Base-by-base conservation (phyloP, 805 yeast genomes). In the Ogataea naganishii region DNA sequence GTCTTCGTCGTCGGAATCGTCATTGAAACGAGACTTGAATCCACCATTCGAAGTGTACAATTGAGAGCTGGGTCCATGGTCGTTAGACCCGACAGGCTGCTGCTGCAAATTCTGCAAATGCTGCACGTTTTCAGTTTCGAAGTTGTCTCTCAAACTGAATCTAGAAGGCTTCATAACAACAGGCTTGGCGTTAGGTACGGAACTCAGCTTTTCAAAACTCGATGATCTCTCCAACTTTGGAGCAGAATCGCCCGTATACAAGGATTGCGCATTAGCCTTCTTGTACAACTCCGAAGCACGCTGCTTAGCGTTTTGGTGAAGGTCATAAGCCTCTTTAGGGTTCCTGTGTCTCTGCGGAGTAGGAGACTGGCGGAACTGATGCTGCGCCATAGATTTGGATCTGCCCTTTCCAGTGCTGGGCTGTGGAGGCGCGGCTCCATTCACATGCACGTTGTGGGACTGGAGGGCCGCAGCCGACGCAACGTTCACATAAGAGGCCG, bases 1-100 rank as follows among this genome's bases (percentile, higher is more conserved):
- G n/a, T n/a, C n/a, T 14, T 66, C 73, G 10, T 48, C 49, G 26
- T 76, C 83, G 10, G 78, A 75, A 43, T 76, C 82, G 45, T 78
- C 85, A 5, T 60, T 62, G 37, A 75, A 68, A 41, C 83, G 61
- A 1, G 84, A 75, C 33, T 56, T 66, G 51, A 62, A 69, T 1
- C 51, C 14, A 5, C 37, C 35, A 24, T 18, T 26, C 18, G 31
- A 20, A 17, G 24, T 23, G 23, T 18, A 28, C 53, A 14, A 29
- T 34, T 4, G 41, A 19, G 23, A 27, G 39, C 28, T 9, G 32
- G 39, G 18, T 31, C 35, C 13, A 28, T 15, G 41, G n/a, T n/a
- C n/a, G n/a, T n/a, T n/a, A n/a, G n/a, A n/a, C 21, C 8, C n/a
- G 24, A 6, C 44, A 35, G 51, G 52, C 27, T 48, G 40, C 35